Evolutionary conservation across 1,284 basidiomycete genomes (phyloP), one percentile per base, ranked within the genome.

Genomic region (Apiotrichum brassicae): DNA sequence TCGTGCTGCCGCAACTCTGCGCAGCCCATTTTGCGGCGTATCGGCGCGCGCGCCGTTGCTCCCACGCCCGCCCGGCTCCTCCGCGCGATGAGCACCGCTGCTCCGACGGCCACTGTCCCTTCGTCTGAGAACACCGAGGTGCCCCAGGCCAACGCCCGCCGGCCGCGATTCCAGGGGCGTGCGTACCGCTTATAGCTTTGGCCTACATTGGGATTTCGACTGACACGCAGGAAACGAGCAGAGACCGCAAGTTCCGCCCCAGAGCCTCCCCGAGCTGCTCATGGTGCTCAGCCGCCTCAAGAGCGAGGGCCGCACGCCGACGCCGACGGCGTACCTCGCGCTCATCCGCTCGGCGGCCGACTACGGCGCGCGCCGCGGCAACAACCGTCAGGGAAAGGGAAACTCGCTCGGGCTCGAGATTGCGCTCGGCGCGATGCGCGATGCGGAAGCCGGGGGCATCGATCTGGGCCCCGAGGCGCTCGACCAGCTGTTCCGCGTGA

Each of bases 261-360:
- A 46, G 36, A 36, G 33, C 19, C 50, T 65, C 3, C 45, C 63
- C 2, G 28, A 46, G 18, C 51, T 70, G 2, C 43, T 70, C 18
- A 20, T 52, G n/a, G 59, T 51, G 6, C 58, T 65, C 6, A 24
- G 54, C 1, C 32, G 33, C 20, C 53, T 65, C 38, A 59, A 61
- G 47, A 38, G 40, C 3, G 43, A 59, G 32, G 42, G 35, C 11
- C 44, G 56, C n/a, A 46, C 42, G n/a, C 68, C 68, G 3, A 53
- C 55, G 6, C 49, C 59, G 4, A 46, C 51, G 6, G 68, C 65
- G 3, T 70, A 70, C 48, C 39, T 61, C 13, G 53, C 56, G 11
- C 49, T 68, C n/a, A 55, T 70, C 32, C 35, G 48, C 24, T 59
- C 60, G 6, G 65, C 65, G 3, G 58, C 58, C 9, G 61, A 64